Evolutionary conservation across 495 filamentous ascomycete species (phyloP), one percentile per base, ranked within the genome.

Genomic region (Aspergillus affinis): DNA sequence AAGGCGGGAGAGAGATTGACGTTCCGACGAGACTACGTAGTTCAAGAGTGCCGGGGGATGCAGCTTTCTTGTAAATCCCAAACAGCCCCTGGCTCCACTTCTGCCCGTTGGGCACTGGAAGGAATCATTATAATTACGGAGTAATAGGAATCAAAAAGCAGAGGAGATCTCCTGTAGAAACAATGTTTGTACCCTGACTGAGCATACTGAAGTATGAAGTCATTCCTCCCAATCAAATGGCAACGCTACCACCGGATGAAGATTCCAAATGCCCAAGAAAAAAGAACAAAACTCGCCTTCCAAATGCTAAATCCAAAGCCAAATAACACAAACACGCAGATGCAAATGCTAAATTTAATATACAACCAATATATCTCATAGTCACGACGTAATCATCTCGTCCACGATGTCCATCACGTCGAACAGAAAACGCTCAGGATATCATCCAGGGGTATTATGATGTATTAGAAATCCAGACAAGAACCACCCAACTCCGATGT

Each of bases 41-140:
- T 66, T 71, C 66, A 64, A 62, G 46, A 62, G 61, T 65, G 59
- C 54, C 48, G 60, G 64, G 57, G 56, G 58, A 69, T 60, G 66
- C 68, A 65, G 62, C 60, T 62, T 66, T 60, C 5, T 20, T 52
- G 36, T 41, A 45, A 50, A 50, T 53, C 51, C 51, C 27, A 57
- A n/a, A 36, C 55, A 49, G 10, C 15, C 55, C n/a, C 20, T 23
- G 41, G 21, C 41, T 52, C 50, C 50, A 52, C 50, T 41, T 41
- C 36, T 2, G 13, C 36, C 36, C 36, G 36, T 41, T 15, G 36
- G 36, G 36, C 36, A 41, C 36, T 41, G 36, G 36, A 46, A 6
- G 6, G 2, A 54, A 6, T 44, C 10, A 45, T 44, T 5, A 54
- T 15, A 23, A 44, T 41, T 41, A 17, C 4, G 15, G 12, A 49